Evolutionary conservation across 2,329 filamentous ascomycete species (phyloP), one percentile per base, ranked within the genome.

Genomic region (Xylaria sp.): DNA sequence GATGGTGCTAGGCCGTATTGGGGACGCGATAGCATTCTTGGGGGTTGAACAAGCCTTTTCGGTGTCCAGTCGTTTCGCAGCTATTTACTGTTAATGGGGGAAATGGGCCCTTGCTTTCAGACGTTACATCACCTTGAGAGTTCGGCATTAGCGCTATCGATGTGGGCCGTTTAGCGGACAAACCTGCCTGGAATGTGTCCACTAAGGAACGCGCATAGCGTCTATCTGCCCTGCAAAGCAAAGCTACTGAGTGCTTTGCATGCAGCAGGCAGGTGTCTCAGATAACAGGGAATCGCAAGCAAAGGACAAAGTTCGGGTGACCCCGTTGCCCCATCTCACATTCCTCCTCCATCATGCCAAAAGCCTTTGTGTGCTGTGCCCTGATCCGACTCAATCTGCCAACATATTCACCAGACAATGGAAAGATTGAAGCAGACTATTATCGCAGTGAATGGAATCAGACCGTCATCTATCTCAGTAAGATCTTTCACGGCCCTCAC

Each of bases 321-420:
- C 49, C 40, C 63, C 59, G 26, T 49, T 15, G 51, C 58, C 51
- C 58, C 59, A 57, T 61, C 33, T 40, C 65, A 63, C 65, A 67
- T 63, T 67, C 65, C 65, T 67, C 59, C 42, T 38, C 44, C 48
- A 38, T 59, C 59, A 59, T 62, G 17, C 44, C 53, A 58, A 64
- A 63, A n/a, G 58, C 51, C 31, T 66, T 54, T 65, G 40, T 58
- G 56, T 59, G 17, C 17, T 38, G 28, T 42, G 59, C 20, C 49
- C 53, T 51, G 33, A 17, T 28, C 49, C 26, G 28, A 31, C 28
- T n/a, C 6, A 4, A 17, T 53, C 49, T 53, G 48, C 15, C 48
- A 51, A 53, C 49, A 5, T 31, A 53, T 53, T 53, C 49, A n/a
- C 49, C 15, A 53, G 26, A 53, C 49, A 53, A 53, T 53, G 49